Percentiles rank a stretch among this genome's conserved stretches.
Conservation (phyloP, 768 basidiomycete genomes). For the Sporobolomyces roseus region DNA sequence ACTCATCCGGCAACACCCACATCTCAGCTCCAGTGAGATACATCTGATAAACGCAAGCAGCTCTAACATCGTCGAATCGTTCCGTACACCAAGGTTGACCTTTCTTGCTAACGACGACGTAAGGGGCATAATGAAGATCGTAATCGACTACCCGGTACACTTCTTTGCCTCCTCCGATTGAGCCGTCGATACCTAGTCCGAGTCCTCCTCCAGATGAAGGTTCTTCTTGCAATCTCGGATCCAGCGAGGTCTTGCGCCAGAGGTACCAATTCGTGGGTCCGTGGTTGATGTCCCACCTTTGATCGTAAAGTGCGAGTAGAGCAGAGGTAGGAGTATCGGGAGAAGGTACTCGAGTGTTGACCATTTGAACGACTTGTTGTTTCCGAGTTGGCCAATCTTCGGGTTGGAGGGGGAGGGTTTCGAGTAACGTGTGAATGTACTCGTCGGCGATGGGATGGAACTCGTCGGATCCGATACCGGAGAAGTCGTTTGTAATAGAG, state of each 20-base stretch:
- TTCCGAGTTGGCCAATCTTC: slow-evolving; percentile 43
- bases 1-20: slow-evolving; percentile 45
- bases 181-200: slow-evolving; percentile 33
- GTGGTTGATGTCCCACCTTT: slow-evolving; percentile 42
- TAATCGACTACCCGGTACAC: slow-evolving; percentile 44
- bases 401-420: slow-evolving; percentile 32
- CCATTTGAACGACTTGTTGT: slow-evolving; percentile 35
- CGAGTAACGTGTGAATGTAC: slow-evolving; percentile 29
- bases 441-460: slow-evolving; percentile 31
- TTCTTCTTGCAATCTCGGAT: slow-evolving; percentile 32
- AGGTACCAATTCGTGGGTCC: slow-evolving; percentile 44
- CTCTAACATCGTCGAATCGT: slow-evolving; percentile 44
- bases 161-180: slow-evolving; percentile 27
- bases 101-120: slow-evolving; percentile 41
- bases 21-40: slow-evolving; percentile 44
- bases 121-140: slow-evolving; percentile 44
- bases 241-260: slow-evolving; percentile 40
- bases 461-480: slow-evolving; percentile 37
- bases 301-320: slow-evolving; percentile 39
- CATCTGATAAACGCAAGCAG: slow-evolving; percentile 46
- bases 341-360: slow-evolving; percentile 35
- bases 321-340: slow-evolving; percentile 21
- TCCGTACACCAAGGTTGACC: slow-evolving; percentile 47
- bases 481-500: slow-evolving; percentile 15
- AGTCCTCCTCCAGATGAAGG: slow-evolving; percentile 33